Evolutionary conservation across 2,329 filamentous ascomycete genomes (phyloP).

Genomic region (Lasiodiplodia sp.): DNA sequence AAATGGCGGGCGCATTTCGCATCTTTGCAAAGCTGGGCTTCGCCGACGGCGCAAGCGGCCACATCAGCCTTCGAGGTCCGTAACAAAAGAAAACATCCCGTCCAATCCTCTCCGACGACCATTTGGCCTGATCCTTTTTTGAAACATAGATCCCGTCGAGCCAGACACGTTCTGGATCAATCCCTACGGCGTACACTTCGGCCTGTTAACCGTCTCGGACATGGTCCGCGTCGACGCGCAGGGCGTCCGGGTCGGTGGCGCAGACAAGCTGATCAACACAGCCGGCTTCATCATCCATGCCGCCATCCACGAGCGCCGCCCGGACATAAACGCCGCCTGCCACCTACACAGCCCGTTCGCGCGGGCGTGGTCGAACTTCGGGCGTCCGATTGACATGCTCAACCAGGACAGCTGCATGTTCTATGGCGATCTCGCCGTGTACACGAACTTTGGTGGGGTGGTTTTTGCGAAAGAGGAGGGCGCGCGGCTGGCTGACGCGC

Average conservation of each 20-base stretch:
- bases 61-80: slow-evolving; percentile 69
- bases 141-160: slow-evolving; percentile 57
- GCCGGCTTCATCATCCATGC: slow-evolving; percentile 75
- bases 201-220: slow-evolving; percentile 68
- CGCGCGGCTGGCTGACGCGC: slow-evolving; percentile 65
- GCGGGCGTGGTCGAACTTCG: slow-evolving; percentile 73
- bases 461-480: slow-evolving; percentile 70
- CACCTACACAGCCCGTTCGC: slow-evolving; percentile 72
- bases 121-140: neutral
- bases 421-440: slow-evolving; percentile 67
- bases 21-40: slow-evolving; percentile 71
- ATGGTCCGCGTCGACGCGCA: slow-evolving; percentile 71
- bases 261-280: slow-evolving; percentile 67
- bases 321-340: slow-evolving; percentile 70
- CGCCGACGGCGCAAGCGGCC: slow-evolving; percentile 72
- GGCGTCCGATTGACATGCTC: slow-evolving; percentile 71
- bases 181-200: slow-evolving; percentile 68
- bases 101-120: neutral
- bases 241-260: slow-evolving; percentile 68
- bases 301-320: slow-evolving; percentile 70
- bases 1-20: slow-evolving; percentile 72
- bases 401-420: slow-evolving; percentile 72
- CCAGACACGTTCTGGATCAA: slow-evolving; percentile 72
- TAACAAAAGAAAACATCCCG: neutral
- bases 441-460: slow-evolving; percentile 69